Evolutionary conservation across 768 basidiomycete genomes (phyloP).

Genomic region (Candolleomyces efflorescens): DNA sequence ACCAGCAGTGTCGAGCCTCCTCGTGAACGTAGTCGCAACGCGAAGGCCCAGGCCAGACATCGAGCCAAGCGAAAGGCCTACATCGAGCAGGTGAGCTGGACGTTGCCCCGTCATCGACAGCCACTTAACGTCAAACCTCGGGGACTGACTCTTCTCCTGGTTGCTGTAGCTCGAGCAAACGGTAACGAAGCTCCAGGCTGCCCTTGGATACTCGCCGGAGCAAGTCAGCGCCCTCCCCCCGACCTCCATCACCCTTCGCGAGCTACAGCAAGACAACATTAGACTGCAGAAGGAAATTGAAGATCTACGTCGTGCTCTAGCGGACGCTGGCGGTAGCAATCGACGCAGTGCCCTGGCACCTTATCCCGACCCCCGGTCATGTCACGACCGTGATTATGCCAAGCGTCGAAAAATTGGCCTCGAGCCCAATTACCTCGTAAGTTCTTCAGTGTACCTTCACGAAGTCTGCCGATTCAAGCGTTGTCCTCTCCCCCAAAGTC

Average conservation of each 20-base stretch:
- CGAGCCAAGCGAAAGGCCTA: slow-evolving; percentile 91
- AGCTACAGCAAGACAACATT: slow-evolving; percentile 78
- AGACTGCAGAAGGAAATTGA: slow-evolving; percentile 70
- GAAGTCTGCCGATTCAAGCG: neutral
- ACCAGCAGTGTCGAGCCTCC: slow-evolving; percentile 55
- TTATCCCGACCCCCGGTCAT: slow-evolving; percentile 44
- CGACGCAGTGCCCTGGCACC: slow-evolving; percentile 43
- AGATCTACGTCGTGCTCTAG: slow-evolving; percentile 63
- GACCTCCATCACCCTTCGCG: slow-evolving; percentile 69
- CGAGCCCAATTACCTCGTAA: slow-evolving; percentile 55
- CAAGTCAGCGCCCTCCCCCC: slow-evolving; percentile 72
- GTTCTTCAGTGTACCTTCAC: slow-evolving; percentile 3
- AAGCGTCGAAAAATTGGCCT: slow-evolving; percentile 55
- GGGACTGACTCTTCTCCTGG: neutral
- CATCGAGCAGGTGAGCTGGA: slow-evolving; percentile 68
- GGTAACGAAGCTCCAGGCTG: slow-evolving; percentile 78
- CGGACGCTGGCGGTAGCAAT: slow-evolving; percentile 42
- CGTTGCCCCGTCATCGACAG: neutral
- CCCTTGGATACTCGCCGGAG: slow-evolving; percentile 68
- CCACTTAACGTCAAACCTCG: neutral
- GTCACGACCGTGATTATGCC: slow-evolving; percentile 52
- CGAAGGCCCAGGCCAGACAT: slow-evolving; percentile 85
- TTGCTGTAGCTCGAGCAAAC: slow-evolving; percentile 70
- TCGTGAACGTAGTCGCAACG: slow-evolving; percentile 76
- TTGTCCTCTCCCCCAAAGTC: neutral